Evolutionary conservation across 2,329 filamentous ascomycete species (phyloP), one percentile per base, ranked within the genome.

Genomic region (Coniochaeta sp.): DNA sequence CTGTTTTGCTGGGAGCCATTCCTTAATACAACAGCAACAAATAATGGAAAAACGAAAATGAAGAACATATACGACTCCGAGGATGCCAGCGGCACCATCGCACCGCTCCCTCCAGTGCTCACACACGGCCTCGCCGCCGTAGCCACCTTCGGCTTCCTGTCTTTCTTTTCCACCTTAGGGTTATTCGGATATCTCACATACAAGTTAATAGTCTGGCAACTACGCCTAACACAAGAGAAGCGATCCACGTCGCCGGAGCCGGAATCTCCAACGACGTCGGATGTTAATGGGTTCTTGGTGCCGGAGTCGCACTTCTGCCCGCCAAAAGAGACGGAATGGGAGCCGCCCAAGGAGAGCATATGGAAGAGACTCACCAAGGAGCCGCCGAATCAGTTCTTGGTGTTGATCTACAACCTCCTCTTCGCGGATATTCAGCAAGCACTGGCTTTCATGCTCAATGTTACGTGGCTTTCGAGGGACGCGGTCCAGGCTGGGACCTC

Each of bases 401-500:
- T 88, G 0, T 72, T 89, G 4, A 84, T 88, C 53, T 79, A 86
- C 63, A 88, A 88, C 62, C 75, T 89, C 0, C 70, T 89, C 5
- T 67, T 86, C 20, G 84, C 85, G 53, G 85, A 89, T 58, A 75
- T 86, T 51, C 80, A 85, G 59, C 85, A 88, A 60, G 75, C 81
- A 7, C 63, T 80, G 1, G 80, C 82, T 4, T 89, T 87, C 61
- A 59, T 85, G 40, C 70, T 87, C 48, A 86, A 83, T 55, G 74
- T 76, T 4, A 69, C 76, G 31, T 85, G 84, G 77, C 68, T 86
- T 5, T 63, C 66, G 1, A 63, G 69, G 13, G 71, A 85, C 61
- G 71, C 69, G 0, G 75, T 88, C 14, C 59, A 74, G 1, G 79
- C 83, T 1, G 73, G 73, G 2, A 76, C 75, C 0, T 58, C 71